Base-by-base conservation (phyloP, 2,329 filamentous ascomycete species). In the Fusarium xylarioides region DNA sequence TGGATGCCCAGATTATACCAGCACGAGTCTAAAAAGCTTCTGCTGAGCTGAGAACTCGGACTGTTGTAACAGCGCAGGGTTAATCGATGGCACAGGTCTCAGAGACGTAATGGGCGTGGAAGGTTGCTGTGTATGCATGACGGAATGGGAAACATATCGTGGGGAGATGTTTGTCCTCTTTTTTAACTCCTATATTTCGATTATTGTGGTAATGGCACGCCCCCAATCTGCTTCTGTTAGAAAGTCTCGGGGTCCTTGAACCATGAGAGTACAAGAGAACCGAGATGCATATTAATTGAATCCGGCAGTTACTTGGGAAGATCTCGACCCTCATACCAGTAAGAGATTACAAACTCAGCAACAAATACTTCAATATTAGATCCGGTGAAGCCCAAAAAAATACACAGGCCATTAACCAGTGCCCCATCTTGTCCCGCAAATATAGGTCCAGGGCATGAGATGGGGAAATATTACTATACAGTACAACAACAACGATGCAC, bases 341-440 rank as follows among this genome's bases (percentile, higher is more conserved):
- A 44, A 19, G 52, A 35, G 26, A 55, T 47, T 54, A 42, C 49
- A 35, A 55, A 62, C 42, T 11, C 16, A 30, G 34, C 16, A 52
- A 42, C 47, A 67, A 35, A 49, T 21, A 53, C 47, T 43, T 42
- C 35, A 23, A 49, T 35, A n/a, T 18, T 43, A 18, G 28, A 42
- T 50, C 47, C 30, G 19, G 15, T 49, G n/a, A 49, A 28, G 18
- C 44, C 35, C n/a, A n/a, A 35, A 40, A 35, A 49, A 46, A n/a
- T n/a, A 50, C 47, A 68, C 42, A 68, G 47, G 50, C 35, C 40
- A 44, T 61, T 49, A 30, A 54, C 23, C 23, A n/a, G 34, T 18
- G 53, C 60, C 70, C 66, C 72, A 68, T 68, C 60, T 34, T 43
- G 62, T 73, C 61, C 66, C 64, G 72, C 72, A 50, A 38, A 47